Base-by-base conservation (phyloP, 176 grass and related monocot species). In the Triticum dicoccoides region DNA sequence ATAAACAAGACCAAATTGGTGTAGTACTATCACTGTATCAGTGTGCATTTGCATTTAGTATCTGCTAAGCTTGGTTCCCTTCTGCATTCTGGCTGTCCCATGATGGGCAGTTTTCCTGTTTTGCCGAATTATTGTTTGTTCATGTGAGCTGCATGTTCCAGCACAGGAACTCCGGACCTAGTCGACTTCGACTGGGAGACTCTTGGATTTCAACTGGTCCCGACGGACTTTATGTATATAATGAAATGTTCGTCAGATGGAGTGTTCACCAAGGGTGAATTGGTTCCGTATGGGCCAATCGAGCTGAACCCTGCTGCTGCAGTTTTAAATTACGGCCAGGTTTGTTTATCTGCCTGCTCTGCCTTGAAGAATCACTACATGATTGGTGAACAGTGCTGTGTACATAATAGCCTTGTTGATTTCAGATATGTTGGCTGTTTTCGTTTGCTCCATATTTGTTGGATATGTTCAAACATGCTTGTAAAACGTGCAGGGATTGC, bases 321-420 rank as follows among this genome's bases (percentile, higher is more conserved):
- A 30, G 96, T 98, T n/a, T 63, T 98, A 80, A 98, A 98, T 88
- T 98, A 98, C 86, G 96, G 93, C 56, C 93, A 96, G 93, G 93
- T 98, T 85, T 80, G 93, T 38, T 64, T 75, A 65, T 8, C 34
- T 74, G 18, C 10, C 5, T 6, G 4, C 17, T 61, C 54, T 61
- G 6, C 62, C 69, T 80, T 27, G 56, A 61, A 73, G 76, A 76
- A 81, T 65, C 23, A 15, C 66, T 42, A 11, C 64, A 51, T 88
- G 42, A 29, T 61, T 56, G 33, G 20, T 27, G 51, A 76, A 69
- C 4, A 59, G 25, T 59, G 32, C 0, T 61, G 35, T 41, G 66
- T 24, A n/a, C 37, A 62, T 59, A 76, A 54, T 5, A 45, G 2
- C 32, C 5, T 71, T 64, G 11, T 38, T 41, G 54, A 0, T 18